Base-by-base conservation (phyloP, 2,329 filamentous ascomycete genomes). In the Septoria petroselini region DNA sequence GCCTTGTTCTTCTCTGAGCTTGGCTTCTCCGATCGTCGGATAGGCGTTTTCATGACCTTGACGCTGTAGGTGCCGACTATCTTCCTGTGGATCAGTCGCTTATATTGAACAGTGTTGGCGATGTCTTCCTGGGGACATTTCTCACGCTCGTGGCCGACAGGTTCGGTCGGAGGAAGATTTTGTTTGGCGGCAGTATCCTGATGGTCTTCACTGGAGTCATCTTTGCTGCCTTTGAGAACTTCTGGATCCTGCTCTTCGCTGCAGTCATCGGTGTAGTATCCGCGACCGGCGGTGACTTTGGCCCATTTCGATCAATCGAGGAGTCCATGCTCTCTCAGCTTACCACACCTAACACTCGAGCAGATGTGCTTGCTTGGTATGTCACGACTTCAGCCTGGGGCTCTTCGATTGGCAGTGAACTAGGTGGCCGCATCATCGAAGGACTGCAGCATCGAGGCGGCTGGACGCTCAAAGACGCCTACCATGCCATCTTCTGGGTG, bases 311-410 rank as follows among this genome's bases (percentile, higher is more conserved):
- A 30, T 80, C 80, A 3, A 79, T 86, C 25, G 83, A 86, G 62
- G 82, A 86, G 70, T 81, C 78, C 0, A 80, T 78, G 27, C 63
- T 85, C 6, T 79, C 81, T 4, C 80, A 84, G 61, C 70, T 85
- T 37, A 84, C 81, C 0, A 73, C 69, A 0, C 72, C 76, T 0
- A 66, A 72, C 23, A 77, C 75, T 1, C 70, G 83, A 39, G 71
- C 80, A 11, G 81, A 85, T 65, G 81, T 86, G n/a, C 71, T 85
- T 51, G 76, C 79, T 7, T 86, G 83, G 83, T 84, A 86, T 59
- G 76, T 83, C 33, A 80, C 77, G 12, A 72, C 70, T 2, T 76
- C 79, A 0, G 75, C 74, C n/a, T 67, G 82, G 1, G 80, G 79
- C 1, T 78, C 78, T 0, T 73, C 77, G 0, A 58, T 75, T 4